phyloP scores from a whole-genome alignment of 2,329 filamentous ascomycete genomes.

The Monilinia fructigena region DNA sequence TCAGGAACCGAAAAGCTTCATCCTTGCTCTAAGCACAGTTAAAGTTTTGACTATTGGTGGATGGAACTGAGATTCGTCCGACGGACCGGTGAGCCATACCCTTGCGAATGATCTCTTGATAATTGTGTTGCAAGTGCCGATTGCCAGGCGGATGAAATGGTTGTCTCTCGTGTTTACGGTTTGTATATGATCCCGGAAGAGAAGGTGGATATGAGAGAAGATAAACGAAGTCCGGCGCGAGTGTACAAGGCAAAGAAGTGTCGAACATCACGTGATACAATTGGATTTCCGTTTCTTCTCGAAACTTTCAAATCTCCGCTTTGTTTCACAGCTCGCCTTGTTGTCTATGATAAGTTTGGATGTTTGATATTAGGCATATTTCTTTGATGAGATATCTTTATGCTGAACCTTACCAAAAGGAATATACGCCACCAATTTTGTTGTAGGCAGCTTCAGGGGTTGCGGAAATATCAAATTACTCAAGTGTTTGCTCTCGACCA shows the following conservation, averaged over 20 bases:
- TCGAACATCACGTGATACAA: too few relatives aligned
- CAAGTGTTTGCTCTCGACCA: slow-evolving; percentile 15
- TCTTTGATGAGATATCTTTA: not conserved
- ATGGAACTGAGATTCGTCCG: slow-evolving; percentile 2
- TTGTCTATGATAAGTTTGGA: not conserved
- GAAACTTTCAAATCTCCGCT: too few relatives aligned
- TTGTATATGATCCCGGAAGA: too few relatives aligned
- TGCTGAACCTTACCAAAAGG: not conserved
- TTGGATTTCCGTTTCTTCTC: too few relatives aligned
- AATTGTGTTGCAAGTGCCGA: not conserved
- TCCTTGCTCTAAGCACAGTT: not conserved
- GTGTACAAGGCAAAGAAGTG: too few relatives aligned
- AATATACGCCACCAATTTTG: not conserved
- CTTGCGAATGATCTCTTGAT: not conserved
- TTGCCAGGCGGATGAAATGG: accelerated
- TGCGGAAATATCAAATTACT: not conserved
- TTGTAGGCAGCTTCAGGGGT: not conserved
- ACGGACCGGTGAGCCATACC: slow-evolving; percentile 3
- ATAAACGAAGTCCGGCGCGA: too few relatives aligned
- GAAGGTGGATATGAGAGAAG: too few relatives aligned
- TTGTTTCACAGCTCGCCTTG: too few relatives aligned
- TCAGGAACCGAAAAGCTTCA: slow-evolving; percentile 1
- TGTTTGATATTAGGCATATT: not conserved
- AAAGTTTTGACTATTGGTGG: slow-evolving; percentile 12
- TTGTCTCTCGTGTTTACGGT: too few relatives aligned